These are phyloP conservation scores for Ophiocordyceps camponoti-rufipedis DNA, from an alignment of 2,329 filamentous ascomycete species.

Conservation along the genomic window DNA sequence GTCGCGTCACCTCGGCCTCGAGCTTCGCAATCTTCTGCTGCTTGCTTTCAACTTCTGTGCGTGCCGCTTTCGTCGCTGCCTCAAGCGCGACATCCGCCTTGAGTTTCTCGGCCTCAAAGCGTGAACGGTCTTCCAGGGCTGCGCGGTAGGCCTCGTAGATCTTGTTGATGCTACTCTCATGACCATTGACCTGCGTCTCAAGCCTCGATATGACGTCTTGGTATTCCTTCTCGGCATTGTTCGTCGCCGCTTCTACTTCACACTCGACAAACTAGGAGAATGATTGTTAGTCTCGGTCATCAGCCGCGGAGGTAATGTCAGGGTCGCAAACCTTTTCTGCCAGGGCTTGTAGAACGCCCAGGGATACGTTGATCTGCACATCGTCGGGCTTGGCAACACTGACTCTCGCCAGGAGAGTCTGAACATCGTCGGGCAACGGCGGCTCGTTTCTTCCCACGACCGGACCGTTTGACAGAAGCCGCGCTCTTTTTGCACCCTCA, in stretches of 20 bases:
- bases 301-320: background rate
- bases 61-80: constrained; percentile 8
- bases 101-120: constrained; percentile 26
- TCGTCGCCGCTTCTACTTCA: constrained; percentile 10
- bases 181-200: constrained; percentile 25
- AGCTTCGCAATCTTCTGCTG: constrained; percentile 18
- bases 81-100: constrained; percentile 16
- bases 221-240: constrained; percentile 17
- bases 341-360: constrained; percentile 19
- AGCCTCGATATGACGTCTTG: constrained; percentile 23
- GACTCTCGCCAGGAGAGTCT: constrained; percentile 10
- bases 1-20: constrained; percentile 12
- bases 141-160: constrained; percentile 28
- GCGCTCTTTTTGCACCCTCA: constrained; percentile 11
- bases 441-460: constrained; percentile 9
- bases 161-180: constrained; percentile 22
- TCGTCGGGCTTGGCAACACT: constrained; percentile 5
- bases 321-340: constrained; percentile 16
- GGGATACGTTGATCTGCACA: constrained; percentile 10
- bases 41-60: constrained; percentile 18
- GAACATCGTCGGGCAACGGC: constrained; percentile 14
- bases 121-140: constrained; percentile 30
- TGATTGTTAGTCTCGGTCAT: constrained; percentile 5
- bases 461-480: constrained; percentile 8
- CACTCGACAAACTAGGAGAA: constrained; percentile 11